Evolutionary conservation across 768 basidiomycete species (phyloP), one percentile per base, ranked within the genome.

Genomic region (Gyrodon lividus): DNA sequence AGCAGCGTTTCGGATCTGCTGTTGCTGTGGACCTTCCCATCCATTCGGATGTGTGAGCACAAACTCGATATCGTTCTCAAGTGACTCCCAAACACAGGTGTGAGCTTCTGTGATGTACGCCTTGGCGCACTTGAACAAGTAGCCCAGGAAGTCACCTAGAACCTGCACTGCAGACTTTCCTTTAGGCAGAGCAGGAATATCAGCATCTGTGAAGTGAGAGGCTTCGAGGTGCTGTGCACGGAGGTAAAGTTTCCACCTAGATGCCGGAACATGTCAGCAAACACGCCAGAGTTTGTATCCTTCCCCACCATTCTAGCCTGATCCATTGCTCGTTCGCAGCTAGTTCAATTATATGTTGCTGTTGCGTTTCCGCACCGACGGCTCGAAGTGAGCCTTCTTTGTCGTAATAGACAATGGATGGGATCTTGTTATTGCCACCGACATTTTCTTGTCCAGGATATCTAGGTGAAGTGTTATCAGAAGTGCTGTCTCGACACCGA

Each of bases 21-120:
- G 65, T 51, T 84, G 84, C 56, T 84, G 83, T 1, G 62, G 62
- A 3, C 80, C 79, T 52, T 78, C 82, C 84, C 82, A 86, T 0
- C 79, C 82, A 54, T 84, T 85, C 1, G 83, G 83, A 52, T 84
- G 82, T 1, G 76, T 75, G 9, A 85, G 67, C 7, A 86, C 68
- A 46, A 79, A 78, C 31, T 80, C 73, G 24, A 79, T 76, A 12
- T 55, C 57, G 6, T 66, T 51, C 50, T 75, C 67, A 4, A 82
- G 48, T 0, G 71, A 73, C 0, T 59, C 57, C 80, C 79, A 82
- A 2, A 80, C 55, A 5, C 68, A 64, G 2, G 47, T 56, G 43
- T 78, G 76, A 1, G 68, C 67, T 28, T 80, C 76, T 3, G 59
- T 57, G 46, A 84, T 81, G 43, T 76, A 82, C 1, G 54, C 54